Evolutionary conservation across 2,329 filamentous ascomycete genomes (phyloP), one percentile per base, ranked within the genome.

Genomic region (Cladophialophora psammophila): DNA sequence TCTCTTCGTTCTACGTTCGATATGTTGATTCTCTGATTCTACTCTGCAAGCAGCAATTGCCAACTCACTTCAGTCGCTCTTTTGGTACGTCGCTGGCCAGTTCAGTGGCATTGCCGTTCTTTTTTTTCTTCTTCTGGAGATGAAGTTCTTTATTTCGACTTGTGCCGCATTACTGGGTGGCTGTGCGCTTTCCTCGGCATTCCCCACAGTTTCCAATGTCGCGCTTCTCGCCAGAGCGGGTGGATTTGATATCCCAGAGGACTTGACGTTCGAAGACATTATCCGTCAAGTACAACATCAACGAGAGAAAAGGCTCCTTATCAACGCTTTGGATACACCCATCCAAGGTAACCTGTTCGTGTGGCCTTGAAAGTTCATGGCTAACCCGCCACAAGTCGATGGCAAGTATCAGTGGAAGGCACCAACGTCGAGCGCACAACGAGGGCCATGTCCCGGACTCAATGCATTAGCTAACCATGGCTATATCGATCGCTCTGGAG

Each of bases 381-480:
- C 60, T 60, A 26, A 54, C 54, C 5, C 13, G 7, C n/a, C 31
- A 34, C 13, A 62, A 79, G 77, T 79, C 35, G 74, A 73, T n/a
- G 77, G 77, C 2, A 66, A 75, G 26, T 75, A 80, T 67, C 66
- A 66, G 12, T 80, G 79, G 63, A 73, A 76, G 9, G 73, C 78
- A 1, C 78, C 78, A 0, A 69, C 77, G 4, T 70, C 69, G 9
- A 78, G 77, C 12, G 79, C 80, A 68, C 76, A 78, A 66, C 77
- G 79, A 58, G 79, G 79, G 7, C 78, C 77, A 32, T 81, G 80
- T 66, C 79, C 80, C 0, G 79, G 79, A 35, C 71, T 81, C 38
- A 82, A 82, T 70, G 80, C 80, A 5, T 71, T 81, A 55, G 80
- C 79, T 53, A 81, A 81, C 60, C 80, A 82, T 71, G 76, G 74